Base-by-base conservation (phyloP, 768 basidiomycete species). In the Lactarius pseudohatsudake region DNA sequence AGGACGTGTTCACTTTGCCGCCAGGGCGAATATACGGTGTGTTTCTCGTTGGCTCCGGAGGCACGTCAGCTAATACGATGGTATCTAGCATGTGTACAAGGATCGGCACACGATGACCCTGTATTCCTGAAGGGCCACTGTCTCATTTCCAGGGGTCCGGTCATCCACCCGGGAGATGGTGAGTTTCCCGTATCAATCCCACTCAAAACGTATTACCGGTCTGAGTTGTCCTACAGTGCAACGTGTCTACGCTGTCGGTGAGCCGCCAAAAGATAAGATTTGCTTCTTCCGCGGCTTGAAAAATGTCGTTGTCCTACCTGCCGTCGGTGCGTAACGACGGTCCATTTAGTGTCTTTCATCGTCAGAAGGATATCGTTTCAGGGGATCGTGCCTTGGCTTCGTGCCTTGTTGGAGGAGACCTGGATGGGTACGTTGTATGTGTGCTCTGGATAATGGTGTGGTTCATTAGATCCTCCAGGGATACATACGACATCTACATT, bases 391-490 rank as follows among this genome's bases (percentile, higher is more conserved):
- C 90, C 1, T 72, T 92, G 55, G 83, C 91, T 10, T 89, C 88
- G 1, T 85, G 83, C 68, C 80, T 92, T 22, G 87, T 82, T 4
- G 90, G 90, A 43, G 91, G 91, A 0, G 90, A 92, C 76, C 77
- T 92, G 15, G 91, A 92, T 68, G 91, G 91, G 89, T 90, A 72
- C 26, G 40, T 43, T n/a, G 26, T 50, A 18, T 58, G 18, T 7
- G 50, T 55, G 15, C 57, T 56, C 50, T 4, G 10, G 36, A 32
- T 8, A 20, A 38, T 7, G 9, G 22, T 57, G 43, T 50, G 4
- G 54, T 55, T 67, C 38, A 67, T 58, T 5, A 45, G 50, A 6
- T 26, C 64, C 53, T 40, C 38, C 15, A 40, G 38, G 38, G 38
- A 40, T 16, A 40, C 38, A 13, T 40, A 40, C 38, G 38, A 40